phyloP scores from a whole-genome alignment of 768 basidiomycete species.

The Mycena metata region DNA sequence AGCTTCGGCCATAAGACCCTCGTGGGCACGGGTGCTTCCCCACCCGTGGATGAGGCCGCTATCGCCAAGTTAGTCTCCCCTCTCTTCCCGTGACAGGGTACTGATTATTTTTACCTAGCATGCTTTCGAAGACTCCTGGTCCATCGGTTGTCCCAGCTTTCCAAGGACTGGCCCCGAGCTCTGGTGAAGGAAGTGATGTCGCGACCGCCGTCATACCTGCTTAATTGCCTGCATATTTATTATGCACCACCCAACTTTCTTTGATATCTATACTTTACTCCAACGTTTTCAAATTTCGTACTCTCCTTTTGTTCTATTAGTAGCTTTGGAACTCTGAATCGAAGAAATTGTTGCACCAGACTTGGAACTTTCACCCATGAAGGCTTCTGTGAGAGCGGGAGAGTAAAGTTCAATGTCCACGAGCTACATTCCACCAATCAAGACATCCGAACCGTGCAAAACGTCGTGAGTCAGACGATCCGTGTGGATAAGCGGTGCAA shows the following conservation, averaged over 20 bases:
- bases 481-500: too few relatives aligned
- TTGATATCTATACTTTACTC: neutral
- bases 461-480: too few relatives aligned
- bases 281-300: too few relatives aligned
- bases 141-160: conserved; percentile 24
- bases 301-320: too few relatives aligned
- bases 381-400: too few relatives aligned
- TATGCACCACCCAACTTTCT: neutral
- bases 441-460: too few relatives aligned
- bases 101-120: conserved; percentile 7
- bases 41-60: conserved; percentile 47
- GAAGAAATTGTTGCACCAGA: too few relatives aligned
- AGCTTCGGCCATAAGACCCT: conserved; percentile 49
- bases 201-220: conserved; percentile 33
- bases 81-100: too few relatives aligned
- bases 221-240: neutral
- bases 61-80: conserved; percentile 28
- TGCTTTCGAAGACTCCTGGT: conserved; percentile 23
- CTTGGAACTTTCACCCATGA: too few relatives aligned
- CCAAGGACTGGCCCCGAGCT: conserved; percentile 29
- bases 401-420: too few relatives aligned
- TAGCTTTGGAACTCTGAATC: too few relatives aligned
- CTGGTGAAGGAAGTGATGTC: conserved; percentile 32
- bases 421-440: too few relatives aligned
- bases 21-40: conserved; percentile 54